Evolutionary conservation across 78 protist genomes (phyloP), one percentile per base, ranked within the genome.

Genomic region (Dictyostelium capitatum): DNA sequence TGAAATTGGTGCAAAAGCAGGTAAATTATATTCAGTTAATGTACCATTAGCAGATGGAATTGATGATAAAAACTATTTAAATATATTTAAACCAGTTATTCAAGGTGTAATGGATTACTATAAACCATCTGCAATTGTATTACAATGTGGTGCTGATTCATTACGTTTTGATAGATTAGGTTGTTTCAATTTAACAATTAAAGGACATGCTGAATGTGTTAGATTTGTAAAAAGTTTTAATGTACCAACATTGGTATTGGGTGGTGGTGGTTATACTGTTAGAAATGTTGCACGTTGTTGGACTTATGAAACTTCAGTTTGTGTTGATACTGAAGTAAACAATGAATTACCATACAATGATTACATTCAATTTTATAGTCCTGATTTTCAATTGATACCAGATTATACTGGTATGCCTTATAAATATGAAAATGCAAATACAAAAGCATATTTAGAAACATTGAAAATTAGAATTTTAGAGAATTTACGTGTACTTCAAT

Each of bases 221-320:
- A 80, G 91, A 67, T 96, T 79, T 79, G 85, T 99, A 47, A 82
- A 95, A 83, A 14, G 54, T 6, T 98, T 98, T 82, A 59, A 75
- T 50, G 51, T 97, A 37, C 99, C 99, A 12, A 20, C 82, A 25
- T 80, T 99, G 70, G 90, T 99, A 25, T 94, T 99, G 32, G 99
- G 99, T 30, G 99, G 99, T 15, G 99, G 99, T 51, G 99, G 99
- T 14, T 99, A 99, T 92, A 98, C 99, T 0, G 96, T 98, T 51
- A 94, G 99, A 23, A 99, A 99, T 50, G 99, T 98, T 4, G 99
- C 99, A 4, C 95, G 99, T 12, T 99, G 99, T 91, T 99, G 99
- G 99, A 75, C 99, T 4, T 90, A 96, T 82, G 99, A 98, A 85
- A 98, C 99, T 9, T 91, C 98, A 14, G 70, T 97, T 43, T 51